A percentile compares a stretch with the other conserved stretches of the same genome.
Conservation (phyloP, 2,329 filamentous ascomycete species). For the Dendryphion nanum region DNA sequence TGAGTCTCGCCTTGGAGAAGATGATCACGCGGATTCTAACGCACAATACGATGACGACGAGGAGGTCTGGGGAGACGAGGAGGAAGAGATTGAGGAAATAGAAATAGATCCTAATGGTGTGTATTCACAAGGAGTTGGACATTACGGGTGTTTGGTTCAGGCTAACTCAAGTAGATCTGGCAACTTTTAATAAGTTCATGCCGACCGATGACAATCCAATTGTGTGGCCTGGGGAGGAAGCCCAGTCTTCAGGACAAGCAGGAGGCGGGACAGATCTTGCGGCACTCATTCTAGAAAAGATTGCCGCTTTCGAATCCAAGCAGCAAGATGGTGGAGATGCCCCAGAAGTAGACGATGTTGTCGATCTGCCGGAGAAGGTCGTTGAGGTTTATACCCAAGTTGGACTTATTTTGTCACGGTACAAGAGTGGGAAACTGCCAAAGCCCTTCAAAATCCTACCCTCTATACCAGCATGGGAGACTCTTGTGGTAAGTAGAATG, state of each 20-base stretch:
- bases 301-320: conserved; percentile 81
- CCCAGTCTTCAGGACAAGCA: conserved; percentile 34
- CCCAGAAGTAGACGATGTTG: conserved; percentile 76
- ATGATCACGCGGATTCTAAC: conserved; percentile 41
- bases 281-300: conserved; percentile 90
- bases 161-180: too few species aligned
- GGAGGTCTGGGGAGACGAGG: conserved; percentile 74
- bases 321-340: conserved; percentile 56
- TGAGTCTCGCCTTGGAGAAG: conserved; percentile 68
- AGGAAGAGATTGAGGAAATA: conserved; percentile 66
- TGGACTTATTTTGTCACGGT: conserved; percentile 82
- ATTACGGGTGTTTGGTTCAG: too few species aligned
- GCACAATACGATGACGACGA: conserved; percentile 52
- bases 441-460: conserved; percentile 98
- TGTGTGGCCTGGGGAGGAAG: conserved; percentile 60
- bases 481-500: too few species aligned
- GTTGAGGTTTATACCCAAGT: conserved; percentile 94
- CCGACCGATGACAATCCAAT: conserved; percentile 72
- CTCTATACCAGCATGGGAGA: conserved; percentile 87
- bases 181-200: conserved; percentile 88
- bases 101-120: conserved; percentile 87
- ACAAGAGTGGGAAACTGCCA: conserved; percentile 93
- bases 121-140: too few species aligned
- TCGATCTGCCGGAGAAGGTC: conserved; percentile 86
- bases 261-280: conserved; percentile 76